phyloP scores from a whole-genome alignment of 2,329 filamentous ascomycete species.

The Fusarium anthophilum region DNA sequence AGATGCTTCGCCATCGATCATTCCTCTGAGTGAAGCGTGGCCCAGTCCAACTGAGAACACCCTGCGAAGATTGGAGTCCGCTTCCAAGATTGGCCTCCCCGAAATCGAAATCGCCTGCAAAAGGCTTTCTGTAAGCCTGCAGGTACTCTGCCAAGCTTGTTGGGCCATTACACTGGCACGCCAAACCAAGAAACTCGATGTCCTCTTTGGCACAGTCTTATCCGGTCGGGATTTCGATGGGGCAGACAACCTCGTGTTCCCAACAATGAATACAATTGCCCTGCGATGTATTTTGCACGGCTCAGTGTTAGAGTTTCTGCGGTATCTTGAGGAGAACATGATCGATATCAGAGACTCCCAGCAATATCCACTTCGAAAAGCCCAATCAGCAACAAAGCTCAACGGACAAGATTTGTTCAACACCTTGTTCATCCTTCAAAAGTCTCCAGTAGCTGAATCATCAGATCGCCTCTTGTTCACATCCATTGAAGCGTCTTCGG shows the following conservation, averaged over 20 bases:
- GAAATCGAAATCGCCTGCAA: slow-evolving; percentile 68
- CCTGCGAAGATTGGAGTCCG: slow-evolving; percentile 25
- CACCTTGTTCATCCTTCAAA: slow-evolving; percentile 66
- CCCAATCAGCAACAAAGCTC: slow-evolving; percentile 57
- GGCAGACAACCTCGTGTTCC: slow-evolving; percentile 77
- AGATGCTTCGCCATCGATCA: slow-evolving; percentile 53
- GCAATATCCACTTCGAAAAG: slow-evolving; percentile 78
- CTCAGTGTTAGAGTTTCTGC: slow-evolving; percentile 69
- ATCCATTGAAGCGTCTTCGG: slow-evolving; percentile 70
- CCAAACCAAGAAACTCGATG: slow-evolving; percentile 71
- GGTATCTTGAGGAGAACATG: slow-evolving; percentile 77
- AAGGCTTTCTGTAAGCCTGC: slow-evolving; percentile 73
- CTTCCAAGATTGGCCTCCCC: neutral
- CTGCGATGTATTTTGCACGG: slow-evolving; percentile 79
- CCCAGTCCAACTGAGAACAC: neutral
- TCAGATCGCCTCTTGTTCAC: slow-evolving; percentile 58
- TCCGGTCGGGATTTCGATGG: slow-evolving; percentile 83
- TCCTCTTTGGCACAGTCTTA: slow-evolving; percentile 84
- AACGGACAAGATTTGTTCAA: slow-evolving; percentile 59
- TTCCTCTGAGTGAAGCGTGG: slow-evolving; percentile 26
- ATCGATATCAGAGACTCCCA: slow-evolving; percentile 74
- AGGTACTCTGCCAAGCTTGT: slow-evolving; percentile 78
- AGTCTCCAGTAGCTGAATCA: slow-evolving; percentile 18
- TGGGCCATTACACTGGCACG: slow-evolving; percentile 78
- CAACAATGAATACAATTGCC: slow-evolving; percentile 90